Conservation (phyloP, 2,329 filamentous ascomycete species). For the Phoma sp. region DNA sequence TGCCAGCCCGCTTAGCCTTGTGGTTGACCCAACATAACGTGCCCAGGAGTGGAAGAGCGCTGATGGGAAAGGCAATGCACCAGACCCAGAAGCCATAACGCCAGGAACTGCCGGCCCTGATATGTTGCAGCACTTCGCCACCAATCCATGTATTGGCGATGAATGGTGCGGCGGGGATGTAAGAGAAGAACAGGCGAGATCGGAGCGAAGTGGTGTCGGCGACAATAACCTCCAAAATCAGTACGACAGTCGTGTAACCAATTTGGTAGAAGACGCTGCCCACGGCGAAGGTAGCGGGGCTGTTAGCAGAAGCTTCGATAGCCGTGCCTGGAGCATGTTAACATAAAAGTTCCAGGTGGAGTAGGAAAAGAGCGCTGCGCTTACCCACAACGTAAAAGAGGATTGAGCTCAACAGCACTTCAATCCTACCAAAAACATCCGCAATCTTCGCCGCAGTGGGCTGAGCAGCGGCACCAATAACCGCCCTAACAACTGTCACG, state of each 20-base stretch:
- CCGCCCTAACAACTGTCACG: constrained; percentile 64
- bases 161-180: constrained; percentile 51
- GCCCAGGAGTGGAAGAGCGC: constrained; percentile 62
- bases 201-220: constrained; percentile 70
- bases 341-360: neutral
- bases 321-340: constrained; percentile 50
- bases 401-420: constrained; percentile 63
- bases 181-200: constrained; percentile 70
- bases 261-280: constrained; percentile 51
- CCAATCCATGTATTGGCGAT: constrained; percentile 68
- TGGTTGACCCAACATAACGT: constrained; percentile 60
- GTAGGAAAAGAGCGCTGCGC: neutral
- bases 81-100: constrained; percentile 70
- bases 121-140: constrained; percentile 62
- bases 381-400: constrained; percentile 62
- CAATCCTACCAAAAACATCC: constrained; percentile 67
- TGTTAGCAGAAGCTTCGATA: constrained; percentile 61
- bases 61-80: constrained; percentile 64
- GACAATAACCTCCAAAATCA: constrained; percentile 70
- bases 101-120: constrained; percentile 62
- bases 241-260: constrained; percentile 68
- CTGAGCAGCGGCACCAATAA: constrained; percentile 66
- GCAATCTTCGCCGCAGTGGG: constrained; percentile 67
- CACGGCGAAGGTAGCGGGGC: constrained; percentile 61
- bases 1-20: constrained; percentile 60